Percentiles rank a stretch among this genome's conserved stretches.
Conservation (phyloP, 2,329 filamentous ascomycete species). For the Tolypocladium tropicale region DNA sequence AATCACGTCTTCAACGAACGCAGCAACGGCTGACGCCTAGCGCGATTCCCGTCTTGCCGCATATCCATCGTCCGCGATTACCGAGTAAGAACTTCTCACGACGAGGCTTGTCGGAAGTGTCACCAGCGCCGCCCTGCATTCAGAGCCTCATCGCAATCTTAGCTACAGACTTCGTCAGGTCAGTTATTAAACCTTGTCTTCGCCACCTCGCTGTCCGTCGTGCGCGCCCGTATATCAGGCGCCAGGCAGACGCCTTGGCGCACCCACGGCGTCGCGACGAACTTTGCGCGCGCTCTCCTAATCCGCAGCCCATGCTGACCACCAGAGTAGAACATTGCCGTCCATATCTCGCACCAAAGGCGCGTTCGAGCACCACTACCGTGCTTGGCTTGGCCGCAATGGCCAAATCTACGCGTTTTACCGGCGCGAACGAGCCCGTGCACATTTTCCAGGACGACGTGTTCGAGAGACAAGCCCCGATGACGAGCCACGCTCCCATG, state of each 20-base stretch:
- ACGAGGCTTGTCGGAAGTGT: not conserved
- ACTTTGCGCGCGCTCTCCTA: not conserved
- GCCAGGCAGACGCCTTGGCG: not conserved
- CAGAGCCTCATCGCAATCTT: constrained; percentile 1
- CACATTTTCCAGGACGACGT: constrained; percentile 44
- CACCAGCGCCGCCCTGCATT: constrained; percentile 4
- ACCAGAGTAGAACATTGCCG: not conserved
- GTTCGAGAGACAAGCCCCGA: constrained; percentile 33
- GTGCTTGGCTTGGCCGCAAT: constrained; percentile 31
- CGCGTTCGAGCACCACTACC: not conserved
- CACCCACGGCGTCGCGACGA: not conserved
- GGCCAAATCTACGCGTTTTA: constrained; percentile 40
- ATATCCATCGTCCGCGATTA: not conserved
- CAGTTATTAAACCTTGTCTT: constrained; percentile 1
- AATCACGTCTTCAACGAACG: not conserved
- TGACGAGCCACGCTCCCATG: constrained; percentile 48
- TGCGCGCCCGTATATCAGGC: not conserved
- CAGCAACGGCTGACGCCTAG: not conserved
- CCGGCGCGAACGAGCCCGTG: constrained; percentile 34
- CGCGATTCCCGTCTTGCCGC: not conserved
- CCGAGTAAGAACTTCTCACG: not conserved
- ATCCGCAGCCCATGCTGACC: not conserved
- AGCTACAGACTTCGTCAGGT: not conserved
- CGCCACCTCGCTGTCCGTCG: not conserved
- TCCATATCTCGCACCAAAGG: not conserved